phyloP scores from a whole-genome alignment of 345 rosid species.

The Salix suchowensis region DNA sequence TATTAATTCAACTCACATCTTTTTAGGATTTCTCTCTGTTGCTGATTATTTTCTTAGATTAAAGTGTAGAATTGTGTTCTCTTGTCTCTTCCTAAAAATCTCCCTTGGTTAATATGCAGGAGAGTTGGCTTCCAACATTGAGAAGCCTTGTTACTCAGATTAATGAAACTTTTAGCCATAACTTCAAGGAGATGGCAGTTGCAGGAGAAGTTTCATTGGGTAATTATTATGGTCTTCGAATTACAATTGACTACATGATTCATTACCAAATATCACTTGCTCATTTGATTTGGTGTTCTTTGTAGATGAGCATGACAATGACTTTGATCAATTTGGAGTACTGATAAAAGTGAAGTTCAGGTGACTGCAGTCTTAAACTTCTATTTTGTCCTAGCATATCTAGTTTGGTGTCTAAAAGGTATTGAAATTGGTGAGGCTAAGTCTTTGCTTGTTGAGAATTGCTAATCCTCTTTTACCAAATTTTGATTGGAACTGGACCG shows the following conservation, averaged over 20 bases:
- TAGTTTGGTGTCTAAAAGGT: not conserved
- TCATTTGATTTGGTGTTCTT: conserved; percentile 19
- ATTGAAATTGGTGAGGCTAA: not conserved
- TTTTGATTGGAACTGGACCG: not conserved
- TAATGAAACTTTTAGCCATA: conserved; percentile 78
- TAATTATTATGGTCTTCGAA: conserved; percentile 12
- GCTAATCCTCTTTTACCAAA: not conserved
- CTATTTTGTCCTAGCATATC: not conserved
- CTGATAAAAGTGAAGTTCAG: conserved; percentile 91
- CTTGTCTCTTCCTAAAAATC: not conserved
- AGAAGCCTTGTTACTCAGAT: conserved; percentile 78
- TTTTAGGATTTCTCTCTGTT: not conserved
- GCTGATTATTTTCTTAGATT: not conserved
- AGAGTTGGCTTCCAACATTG: conserved; percentile 81
- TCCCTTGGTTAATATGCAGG: conserved; percentile 33
- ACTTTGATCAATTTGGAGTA: conserved; percentile 84
- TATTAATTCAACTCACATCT: not conserved
- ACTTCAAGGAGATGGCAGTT: conserved; percentile 94
- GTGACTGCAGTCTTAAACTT: conserved; percentile 26
- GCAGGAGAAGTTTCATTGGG: conserved; percentile 91
- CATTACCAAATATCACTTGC: conserved; percentile 3
- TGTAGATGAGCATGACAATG: conserved; percentile 73
- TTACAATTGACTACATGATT: not conserved
- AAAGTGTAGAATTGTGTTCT: not conserved
- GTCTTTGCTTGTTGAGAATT: not conserved